phyloP scores from a whole-genome alignment of 2,329 filamentous ascomycete species.

The Decorospora gaudefroyi region DNA sequence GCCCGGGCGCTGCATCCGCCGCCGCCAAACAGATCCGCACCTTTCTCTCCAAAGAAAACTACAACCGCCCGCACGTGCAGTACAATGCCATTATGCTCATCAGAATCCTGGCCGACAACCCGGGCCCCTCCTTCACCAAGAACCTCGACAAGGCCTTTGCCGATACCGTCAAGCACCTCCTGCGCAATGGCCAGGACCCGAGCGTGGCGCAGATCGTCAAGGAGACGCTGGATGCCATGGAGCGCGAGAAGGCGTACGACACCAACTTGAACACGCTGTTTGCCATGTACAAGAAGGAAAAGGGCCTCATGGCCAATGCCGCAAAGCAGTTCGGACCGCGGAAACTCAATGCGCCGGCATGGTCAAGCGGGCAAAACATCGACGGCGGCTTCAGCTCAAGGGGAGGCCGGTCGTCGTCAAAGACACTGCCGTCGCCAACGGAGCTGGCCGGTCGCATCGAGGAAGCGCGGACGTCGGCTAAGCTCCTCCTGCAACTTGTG shows the following conservation, averaged over 20 bases:
- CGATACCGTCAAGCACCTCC: conserved; percentile 71
- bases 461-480: conserved; percentile 87
- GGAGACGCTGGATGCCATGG: conserved; percentile 81
- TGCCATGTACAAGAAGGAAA: conserved; percentile 89
- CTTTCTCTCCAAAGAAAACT: conserved; percentile 75
- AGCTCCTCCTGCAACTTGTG: conserved; percentile 87
- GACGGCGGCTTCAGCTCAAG: conserved; percentile 29
- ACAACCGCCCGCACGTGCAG: conserved; percentile 69
- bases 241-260: conserved; percentile 72
- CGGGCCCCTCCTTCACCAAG: conserved; percentile 85
- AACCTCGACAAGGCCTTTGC: conserved; percentile 87
- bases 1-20: conserved; percentile 79
- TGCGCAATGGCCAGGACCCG: conserved; percentile 71
- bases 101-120: conserved; percentile 90
- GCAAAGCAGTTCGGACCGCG: conserved; percentile 46
- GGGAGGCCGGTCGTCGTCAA: conserved; percentile 23
- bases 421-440: conserved; percentile 64
- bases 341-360: conserved; percentile 53
- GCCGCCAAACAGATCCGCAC: conserved; percentile 81
- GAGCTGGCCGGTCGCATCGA: conserved; percentile 84
- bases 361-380: conserved; percentile 33
- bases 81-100: conserved; percentile 97
- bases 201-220: conserved; percentile 83
- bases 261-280: conserved; percentile 72
- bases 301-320: conserved; percentile 53